phyloP scores from a whole-genome alignment of 768 basidiomycete species.

The Serendipita vermifera region DNA sequence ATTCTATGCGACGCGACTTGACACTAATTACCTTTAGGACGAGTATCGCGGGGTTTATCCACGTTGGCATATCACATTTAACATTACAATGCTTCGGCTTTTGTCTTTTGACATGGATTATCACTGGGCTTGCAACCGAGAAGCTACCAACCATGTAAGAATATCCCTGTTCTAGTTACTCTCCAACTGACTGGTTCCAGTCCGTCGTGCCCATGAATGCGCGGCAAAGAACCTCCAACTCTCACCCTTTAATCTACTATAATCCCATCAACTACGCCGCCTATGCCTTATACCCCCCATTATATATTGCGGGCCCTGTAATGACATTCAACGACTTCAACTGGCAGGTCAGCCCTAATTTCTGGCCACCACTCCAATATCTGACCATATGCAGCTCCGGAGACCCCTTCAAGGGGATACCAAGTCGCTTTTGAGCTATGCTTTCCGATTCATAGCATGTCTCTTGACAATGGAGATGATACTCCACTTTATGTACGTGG shows the following conservation, averaged over 20 bases:
- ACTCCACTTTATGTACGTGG: slow-evolving; percentile 90
- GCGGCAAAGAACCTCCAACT: slow-evolving; percentile 44
- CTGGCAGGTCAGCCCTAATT: slow-evolving; percentile 68
- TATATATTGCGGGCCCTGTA: slow-evolving; percentile 94
- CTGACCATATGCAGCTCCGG: slow-evolving; percentile 36
- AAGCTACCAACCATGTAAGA: slow-evolving; percentile 29
- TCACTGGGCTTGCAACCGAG: slow-evolving; percentile 56
- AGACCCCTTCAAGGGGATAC: slow-evolving; percentile 35
- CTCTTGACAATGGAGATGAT: slow-evolving; percentile 81
- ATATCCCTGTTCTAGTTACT: slow-evolving; percentile 15
- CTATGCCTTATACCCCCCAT: slow-evolving; percentile 81
- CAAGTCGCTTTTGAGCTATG: slow-evolving; percentile 41
- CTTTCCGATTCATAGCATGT: slow-evolving; percentile 54
- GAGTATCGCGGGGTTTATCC: slow-evolving; percentile 59
- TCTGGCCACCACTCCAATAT: neutral
- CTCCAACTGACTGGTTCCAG: slow-evolving; percentile 16
- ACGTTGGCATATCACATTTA: slow-evolving; percentile 88
- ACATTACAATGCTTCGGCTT: slow-evolving; percentile 89
- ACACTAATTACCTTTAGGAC: no score
- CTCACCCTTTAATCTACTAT: slow-evolving; percentile 47
- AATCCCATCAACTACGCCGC: slow-evolving; percentile 60
- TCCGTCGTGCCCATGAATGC: slow-evolving; percentile 30
- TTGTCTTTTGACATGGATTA: slow-evolving; percentile 91
- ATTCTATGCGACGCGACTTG: slow-evolving; percentile 39
- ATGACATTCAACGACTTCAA: slow-evolving; percentile 92